Conservation (phyloP, 371 early-diverging fungal genomes). For the Mortierella sp. region DNA sequence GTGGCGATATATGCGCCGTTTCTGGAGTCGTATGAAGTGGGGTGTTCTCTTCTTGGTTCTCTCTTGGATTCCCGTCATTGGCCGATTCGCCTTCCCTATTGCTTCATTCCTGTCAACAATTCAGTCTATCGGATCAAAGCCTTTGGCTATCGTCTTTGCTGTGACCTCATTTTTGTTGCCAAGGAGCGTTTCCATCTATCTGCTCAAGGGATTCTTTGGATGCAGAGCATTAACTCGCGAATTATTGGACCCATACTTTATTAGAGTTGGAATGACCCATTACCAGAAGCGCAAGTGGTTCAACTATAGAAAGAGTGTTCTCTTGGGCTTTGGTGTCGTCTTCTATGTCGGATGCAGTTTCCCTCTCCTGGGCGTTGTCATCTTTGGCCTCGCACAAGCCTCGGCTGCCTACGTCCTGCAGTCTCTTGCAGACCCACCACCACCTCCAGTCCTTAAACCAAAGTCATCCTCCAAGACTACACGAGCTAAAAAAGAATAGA, state of each 20-base stretch:
- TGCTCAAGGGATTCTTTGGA: slow-evolving; percentile 69
- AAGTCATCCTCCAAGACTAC: slow-evolving; percentile 15
- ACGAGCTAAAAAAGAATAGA: slow-evolving; percentile 21
- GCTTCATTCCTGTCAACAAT: slow-evolving; percentile 60
- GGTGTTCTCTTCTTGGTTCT: slow-evolving; percentile 61
- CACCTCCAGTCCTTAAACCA: slow-evolving; percentile 45
- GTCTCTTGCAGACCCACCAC: slow-evolving; percentile 66
- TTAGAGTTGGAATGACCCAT: slow-evolving; percentile 65
- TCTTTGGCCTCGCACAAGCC: slow-evolving; percentile 71
- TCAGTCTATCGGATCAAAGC: slow-evolving; percentile 54
- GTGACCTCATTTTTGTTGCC: slow-evolving; percentile 61
- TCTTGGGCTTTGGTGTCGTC: slow-evolving; percentile 74
- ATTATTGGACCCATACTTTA: slow-evolving; percentile 75
- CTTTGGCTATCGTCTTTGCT: slow-evolving; percentile 55
- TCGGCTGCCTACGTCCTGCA: slow-evolving; percentile 70
- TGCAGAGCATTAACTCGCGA: slow-evolving; percentile 75
- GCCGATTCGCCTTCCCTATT: slow-evolving; percentile 69
- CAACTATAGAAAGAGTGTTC: slow-evolving; percentile 68
- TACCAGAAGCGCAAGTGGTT: slow-evolving; percentile 71
- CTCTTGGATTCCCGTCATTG: slow-evolving; percentile 69
- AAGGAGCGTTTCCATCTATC: slow-evolving; percentile 60
- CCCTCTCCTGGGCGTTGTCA: slow-evolving; percentile 66
- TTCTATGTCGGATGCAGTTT: slow-evolving; percentile 66
- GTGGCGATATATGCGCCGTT: slow-evolving; percentile 61
- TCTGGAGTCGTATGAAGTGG: slow-evolving; percentile 64